Evolutionary conservation across 148 eudicot genomes (phyloP), one percentile per base, ranked within the genome.

Genomic region (Pharnaceum exiguum): DNA sequence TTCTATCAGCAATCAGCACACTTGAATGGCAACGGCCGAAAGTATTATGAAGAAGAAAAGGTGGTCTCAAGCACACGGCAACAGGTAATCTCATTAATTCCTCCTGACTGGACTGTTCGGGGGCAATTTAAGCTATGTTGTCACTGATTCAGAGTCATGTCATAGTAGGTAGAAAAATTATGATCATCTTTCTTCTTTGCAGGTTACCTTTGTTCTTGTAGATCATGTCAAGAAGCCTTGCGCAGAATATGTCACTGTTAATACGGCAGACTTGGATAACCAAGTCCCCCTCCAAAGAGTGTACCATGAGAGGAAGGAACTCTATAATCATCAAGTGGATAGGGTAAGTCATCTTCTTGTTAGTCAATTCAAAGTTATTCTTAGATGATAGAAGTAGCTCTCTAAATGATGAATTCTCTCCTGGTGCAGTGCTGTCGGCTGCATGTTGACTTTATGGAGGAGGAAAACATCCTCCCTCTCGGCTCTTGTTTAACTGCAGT

Each of bases 381-480:
- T n/a, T n/a, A n/a, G n/a, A n/a, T n/a, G n/a, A n/a, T n/a, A n/a
- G n/a, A n/a, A n/a, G n/a, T n/a, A n/a, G n/a, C n/a, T n/a, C n/a
- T n/a, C n/a, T n/a, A n/a, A n/a, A n/a, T n/a, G n/a, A n/a, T n/a
- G n/a, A n/a, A n/a, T n/a, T n/a, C n/a, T 11, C 9, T 11, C 3
- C n/a, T 54, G 8, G 5, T 54, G 15, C 29, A 54, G 60, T 45
- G 46, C 13, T 5, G 13, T 55, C 21, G 39, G 35, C 32, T 55
- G 39, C 30, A 7, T 3, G 31, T 55, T 15, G 46, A 55, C 8
- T 45, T 22, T 12, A 1, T 55, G 7, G 24, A 8, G 10, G 46
- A 38, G 39, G 46, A 55, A 55, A 15, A 37, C 7, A 25, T 55
- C 45, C 60, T 55, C 39, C 46, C 60, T 1, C 10, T 55, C 19